Percentiles rank a stretch among this genome's conserved stretches.
Evolutionary conservation across 352 stramenopile genomes (phyloP).

Genomic region (Phytophthora macrochlamydospora): DNA sequence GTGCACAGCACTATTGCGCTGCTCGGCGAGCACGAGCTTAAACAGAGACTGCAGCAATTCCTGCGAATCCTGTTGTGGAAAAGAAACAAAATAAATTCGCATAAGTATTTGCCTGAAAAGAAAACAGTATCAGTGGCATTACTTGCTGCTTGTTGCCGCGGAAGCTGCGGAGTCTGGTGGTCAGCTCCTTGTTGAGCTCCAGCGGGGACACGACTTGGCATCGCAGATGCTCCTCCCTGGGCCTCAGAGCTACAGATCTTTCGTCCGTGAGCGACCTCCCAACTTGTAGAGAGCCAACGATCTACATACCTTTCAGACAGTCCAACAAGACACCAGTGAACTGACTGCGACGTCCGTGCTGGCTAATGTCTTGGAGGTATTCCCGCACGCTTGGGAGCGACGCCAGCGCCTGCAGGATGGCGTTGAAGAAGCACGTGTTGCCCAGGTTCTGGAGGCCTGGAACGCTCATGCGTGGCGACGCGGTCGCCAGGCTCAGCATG

Average conservation of each 20-base stretch:
- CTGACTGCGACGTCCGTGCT: conserved; percentile 40
- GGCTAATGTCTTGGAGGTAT: conserved; percentile 71
- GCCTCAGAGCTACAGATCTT: conserved; percentile 30
- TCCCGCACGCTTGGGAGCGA: conserved; percentile 70
- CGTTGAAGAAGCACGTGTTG: conserved; percentile 93
- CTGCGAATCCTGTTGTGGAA: conserved; percentile 63
- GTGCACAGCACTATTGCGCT: conserved; percentile 51
- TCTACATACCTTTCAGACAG: conserved; percentile 63
- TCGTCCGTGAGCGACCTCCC: no score
- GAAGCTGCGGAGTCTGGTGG: conserved; percentile 58
- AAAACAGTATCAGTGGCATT: not conserved
- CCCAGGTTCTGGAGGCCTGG: conserved; percentile 89
- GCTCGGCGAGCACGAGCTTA: conserved; percentile 75
- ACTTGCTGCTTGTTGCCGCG: conserved; percentile 85
- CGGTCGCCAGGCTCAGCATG: conserved; percentile 26
- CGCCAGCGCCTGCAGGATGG: conserved; percentile 85
- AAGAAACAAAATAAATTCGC: no score
- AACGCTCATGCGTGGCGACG: conserved; percentile 38
- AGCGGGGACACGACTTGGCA: conserved; percentile 48
- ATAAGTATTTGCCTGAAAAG: no score
- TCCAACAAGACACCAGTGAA: conserved; percentile 72
- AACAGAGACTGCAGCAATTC: conserved; percentile 89
- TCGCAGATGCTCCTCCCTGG: conserved; percentile 34
- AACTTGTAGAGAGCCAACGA: not conserved
- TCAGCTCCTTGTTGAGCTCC: conserved; percentile 67